Evolutionary conservation across 1,284 basidiomycete genomes (phyloP).

Genomic region (Irpex sp.): DNA sequence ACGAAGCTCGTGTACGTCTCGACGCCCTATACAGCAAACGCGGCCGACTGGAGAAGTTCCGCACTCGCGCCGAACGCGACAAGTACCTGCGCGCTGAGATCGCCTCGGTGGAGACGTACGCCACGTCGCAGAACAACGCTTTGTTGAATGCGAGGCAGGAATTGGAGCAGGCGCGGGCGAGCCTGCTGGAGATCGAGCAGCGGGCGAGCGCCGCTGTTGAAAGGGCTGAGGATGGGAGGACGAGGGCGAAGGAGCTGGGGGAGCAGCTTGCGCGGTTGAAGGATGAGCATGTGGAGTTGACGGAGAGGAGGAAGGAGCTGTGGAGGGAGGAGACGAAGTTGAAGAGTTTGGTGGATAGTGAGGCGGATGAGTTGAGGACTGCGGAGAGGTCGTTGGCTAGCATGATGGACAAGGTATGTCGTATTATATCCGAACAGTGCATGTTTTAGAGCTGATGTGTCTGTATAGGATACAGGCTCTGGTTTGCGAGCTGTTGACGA

Average conservation of each 20-base stretch:
- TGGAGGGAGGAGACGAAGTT: conserved; percentile 96
- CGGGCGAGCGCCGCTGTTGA: conserved; percentile 60
- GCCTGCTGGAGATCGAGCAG: conserved; percentile 54
- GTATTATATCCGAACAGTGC: background rate
- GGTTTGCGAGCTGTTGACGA: conserved; percentile 83
- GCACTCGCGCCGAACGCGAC: conserved; percentile 82
- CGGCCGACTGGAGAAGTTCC: conserved; percentile 82
- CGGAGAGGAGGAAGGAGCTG: conserved; percentile 84
- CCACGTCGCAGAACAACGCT: conserved; percentile 45
- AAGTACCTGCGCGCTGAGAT: conserved; percentile 75
- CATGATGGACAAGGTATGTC: conserved; percentile 91
- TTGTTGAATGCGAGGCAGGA: conserved; percentile 48
- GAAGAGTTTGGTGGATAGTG: conserved; percentile 72
- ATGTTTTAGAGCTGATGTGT: background rate
- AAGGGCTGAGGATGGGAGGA: conserved; percentile 77
- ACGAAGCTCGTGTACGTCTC: conserved; percentile 68
- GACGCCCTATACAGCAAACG: conserved; percentile 83
- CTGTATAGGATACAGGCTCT: conserved; percentile 76
- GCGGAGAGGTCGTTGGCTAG: conserved; percentile 79
- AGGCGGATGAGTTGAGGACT: conserved; percentile 74
- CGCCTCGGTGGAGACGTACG: conserved; percentile 58
- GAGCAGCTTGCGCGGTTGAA: conserved; percentile 66
- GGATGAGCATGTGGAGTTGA: conserved; percentile 69
- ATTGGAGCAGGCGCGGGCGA: conserved; percentile 39
- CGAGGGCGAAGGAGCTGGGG: conserved; percentile 61